Evolutionary conservation across 257 asterid species (phyloP), one percentile per base, ranked within the genome.

Genomic region (Galeopsis tetrahit): DNA sequence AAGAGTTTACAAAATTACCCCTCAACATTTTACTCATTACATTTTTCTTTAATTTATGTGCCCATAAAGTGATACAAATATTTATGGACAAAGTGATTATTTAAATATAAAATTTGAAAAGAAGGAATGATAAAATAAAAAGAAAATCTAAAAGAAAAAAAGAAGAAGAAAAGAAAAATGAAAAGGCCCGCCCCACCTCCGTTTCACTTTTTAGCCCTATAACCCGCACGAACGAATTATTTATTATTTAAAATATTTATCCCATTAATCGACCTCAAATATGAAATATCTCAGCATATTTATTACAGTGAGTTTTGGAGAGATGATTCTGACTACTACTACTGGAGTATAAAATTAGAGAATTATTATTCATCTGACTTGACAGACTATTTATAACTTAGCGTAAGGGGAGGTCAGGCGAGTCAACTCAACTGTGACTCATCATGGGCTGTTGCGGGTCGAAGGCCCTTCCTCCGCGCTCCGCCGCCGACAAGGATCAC

Each of bases 381-480:
- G 9, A 28, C 9, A 43, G 66, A 68, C 28, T 49, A 51, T 68
- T 49, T 52, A 44, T 71, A 73, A 67, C 70, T 49, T 21, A 15
- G 74, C 63, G 78, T 62, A 65, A 15, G 55, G 64, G 66, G 65
- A 58, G 66, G 66, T 75, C 69, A 7, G 48, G 79, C 55, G 84
- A 86, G 92, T 84, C 81, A 82, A 83, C 88, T 79, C 85, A 68
- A 65, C 72, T 63, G 88, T 81, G 89, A 77, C 53, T 55, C 35
- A 46, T 15, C 67, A 90, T 93, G 98, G 98, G 98, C 60, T 93
- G 98, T 83, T 90, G 95, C 76, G 75, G 66, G 15, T 90, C 97
- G 34, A 75, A 48, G 78, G 77, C 78, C 62, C 71, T 51, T 58
- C 82, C 43, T 61, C 68, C 82, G 61, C 81, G 78, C 55, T 28